Evolutionary conservation across 2,329 filamentous ascomycete species (phyloP).

Genomic region (Neonectria coccinea): DNA sequence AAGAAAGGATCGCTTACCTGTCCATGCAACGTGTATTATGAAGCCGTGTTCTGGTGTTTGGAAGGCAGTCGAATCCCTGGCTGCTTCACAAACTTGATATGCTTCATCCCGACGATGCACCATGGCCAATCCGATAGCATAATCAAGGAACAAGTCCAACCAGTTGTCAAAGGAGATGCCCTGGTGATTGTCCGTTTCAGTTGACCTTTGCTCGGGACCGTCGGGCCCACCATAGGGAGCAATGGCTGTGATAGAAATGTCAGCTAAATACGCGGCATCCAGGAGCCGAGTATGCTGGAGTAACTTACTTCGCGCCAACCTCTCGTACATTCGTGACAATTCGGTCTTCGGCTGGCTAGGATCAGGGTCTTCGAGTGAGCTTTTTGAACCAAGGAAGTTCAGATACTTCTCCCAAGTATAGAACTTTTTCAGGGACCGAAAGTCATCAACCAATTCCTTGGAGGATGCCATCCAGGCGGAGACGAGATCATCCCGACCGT

Average conservation of each 20-base stretch:
- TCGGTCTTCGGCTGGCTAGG: constrained; percentile 54
- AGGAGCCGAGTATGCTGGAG: neutral
- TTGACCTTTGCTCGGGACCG: constrained; percentile 43
- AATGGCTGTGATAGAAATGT: constrained; percentile 45
- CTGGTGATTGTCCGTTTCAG: constrained; percentile 67
- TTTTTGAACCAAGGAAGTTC: constrained; percentile 62
- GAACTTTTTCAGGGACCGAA: constrained; percentile 71
- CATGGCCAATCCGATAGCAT: constrained; percentile 80
- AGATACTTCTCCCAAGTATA: constrained; percentile 76
- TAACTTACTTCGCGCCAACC: constrained; percentile 65
- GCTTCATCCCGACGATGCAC: constrained; percentile 75
- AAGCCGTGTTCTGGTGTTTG: constrained; percentile 76
- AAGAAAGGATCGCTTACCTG: constrained; percentile 62
- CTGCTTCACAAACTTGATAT: constrained; percentile 83
- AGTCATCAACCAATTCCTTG: constrained; percentile 71
- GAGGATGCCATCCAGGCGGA: constrained; percentile 69
- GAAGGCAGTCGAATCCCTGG: constrained; percentile 85
- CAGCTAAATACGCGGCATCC: constrained; percentile 3
- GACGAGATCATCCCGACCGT: constrained; percentile 58
- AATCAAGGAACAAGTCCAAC: constrained; percentile 91
- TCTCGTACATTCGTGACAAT: constrained; percentile 67
- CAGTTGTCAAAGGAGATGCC: constrained; percentile 85
- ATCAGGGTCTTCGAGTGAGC: constrained; percentile 36
- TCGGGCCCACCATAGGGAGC: constrained; percentile 47
- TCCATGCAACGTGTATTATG: constrained; percentile 81